Evolutionary conservation across 2,329 filamentous ascomycete species (phyloP), one percentile per base, ranked within the genome.

Genomic region (Aspergillus brasiliensis): DNA sequence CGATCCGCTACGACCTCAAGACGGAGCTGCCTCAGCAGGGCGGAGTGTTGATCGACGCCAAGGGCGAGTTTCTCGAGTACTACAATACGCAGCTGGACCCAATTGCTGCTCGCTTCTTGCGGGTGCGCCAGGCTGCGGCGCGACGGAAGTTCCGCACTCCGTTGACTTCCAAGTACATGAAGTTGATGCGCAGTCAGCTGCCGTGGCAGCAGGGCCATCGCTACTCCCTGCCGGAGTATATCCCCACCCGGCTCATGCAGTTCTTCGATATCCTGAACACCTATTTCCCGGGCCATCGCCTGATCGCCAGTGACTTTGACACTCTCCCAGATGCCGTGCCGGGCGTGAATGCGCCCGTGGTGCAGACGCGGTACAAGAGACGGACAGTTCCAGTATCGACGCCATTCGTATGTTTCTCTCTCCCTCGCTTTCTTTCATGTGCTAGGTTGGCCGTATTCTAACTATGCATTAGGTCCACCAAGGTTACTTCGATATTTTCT

Each of bases 401-500:
- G 4, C 92, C 94, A 56, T 84, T 97, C 74, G 95, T 97, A 81
- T 78, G 89, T 79, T 28, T n/a, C 37, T n/a, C n/a, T n/a, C 19
- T 10, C 23, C 8, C 13, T 6, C n/a, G n/a, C 13, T 3, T 40
- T 8, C 31, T 34, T 34, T 11, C 11, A 15, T 34, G 31, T 34
- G 31, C 1, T 34, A 1, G 4, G 6, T 15, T 21, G n/a, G 37
- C 25, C 11, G 25, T 58, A 67, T 47, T 64, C 58, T 58, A 19
- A 31, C 51, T 5, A 21, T 27, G 10, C 25, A 11, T 34, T 64
- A 96, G 91, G 91, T 97, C 51, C 93, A 98, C 75, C 96, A 99
- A 80, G 96, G 95, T 48, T 98, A 97, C 78, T 99, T 99, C 73
- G 96, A 99, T 74, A 97, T 99, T 69, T 88, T 99, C 73, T 99